phyloP scores from a whole-genome alignment of 2,329 filamentous ascomycete genomes.

The Neophaeococcomyces mojaviensis region DNA sequence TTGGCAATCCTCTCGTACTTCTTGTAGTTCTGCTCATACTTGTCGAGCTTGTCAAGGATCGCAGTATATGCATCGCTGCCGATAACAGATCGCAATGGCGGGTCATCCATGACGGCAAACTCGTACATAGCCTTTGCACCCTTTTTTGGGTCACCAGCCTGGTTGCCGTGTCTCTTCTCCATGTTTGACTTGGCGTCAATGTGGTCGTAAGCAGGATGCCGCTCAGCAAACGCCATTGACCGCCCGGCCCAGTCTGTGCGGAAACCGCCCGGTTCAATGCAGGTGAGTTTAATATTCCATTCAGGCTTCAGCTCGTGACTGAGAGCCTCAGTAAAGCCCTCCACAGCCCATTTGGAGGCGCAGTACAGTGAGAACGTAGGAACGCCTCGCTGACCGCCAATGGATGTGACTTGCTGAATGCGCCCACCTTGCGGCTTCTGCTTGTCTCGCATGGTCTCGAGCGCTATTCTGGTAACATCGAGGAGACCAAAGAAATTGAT shows the following conservation, averaged over 20 bases:
- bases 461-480: constrained; percentile 38
- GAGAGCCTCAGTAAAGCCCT: constrained; percentile 42
- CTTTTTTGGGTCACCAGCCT: constrained; percentile 27
- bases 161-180: constrained; percentile 21
- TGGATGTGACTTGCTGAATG: constrained; percentile 49
- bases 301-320: constrained; percentile 36
- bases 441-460: constrained; percentile 24
- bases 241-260: constrained; percentile 22
- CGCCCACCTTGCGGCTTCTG: constrained; percentile 39
- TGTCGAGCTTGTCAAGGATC: constrained; percentile 20
- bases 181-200: constrained; percentile 20
- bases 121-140: constrained; percentile 29
- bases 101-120: constrained; percentile 19
- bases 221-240: constrained; percentile 18
- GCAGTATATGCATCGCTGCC: constrained; percentile 21
- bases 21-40: constrained; percentile 21
- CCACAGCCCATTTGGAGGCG: constrained; percentile 38
- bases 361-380: constrained; percentile 35
- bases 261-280: constrained; percentile 25
- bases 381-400: constrained; percentile 38
- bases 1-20: constrained; percentile 18
- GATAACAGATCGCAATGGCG: constrained; percentile 18
- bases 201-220: constrained; percentile 23
- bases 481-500: constrained; percentile 54
- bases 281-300: constrained; percentile 36